A percentile compares a stretch with the other conserved stretches of the same genome.
phyloP scores from a whole-genome alignment of 148 eudicot genomes.

The Rhododendron ovatum region DNA sequence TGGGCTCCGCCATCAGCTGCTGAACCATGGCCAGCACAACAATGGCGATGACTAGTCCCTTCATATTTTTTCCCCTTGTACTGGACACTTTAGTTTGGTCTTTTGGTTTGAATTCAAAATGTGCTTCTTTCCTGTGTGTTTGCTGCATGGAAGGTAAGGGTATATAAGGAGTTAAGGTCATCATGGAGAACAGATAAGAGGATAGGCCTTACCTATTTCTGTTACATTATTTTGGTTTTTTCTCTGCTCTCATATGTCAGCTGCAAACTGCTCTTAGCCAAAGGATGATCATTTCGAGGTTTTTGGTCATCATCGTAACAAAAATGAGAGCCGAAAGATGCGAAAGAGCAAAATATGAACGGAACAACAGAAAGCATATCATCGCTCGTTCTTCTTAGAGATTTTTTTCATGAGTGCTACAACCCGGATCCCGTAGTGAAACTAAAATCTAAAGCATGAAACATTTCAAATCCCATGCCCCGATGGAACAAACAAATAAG shows the following conservation, averaged over 20 bases:
- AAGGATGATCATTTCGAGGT: background rate
- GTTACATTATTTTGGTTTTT: background rate
- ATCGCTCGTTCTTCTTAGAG: background rate
- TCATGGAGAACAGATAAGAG: background rate
- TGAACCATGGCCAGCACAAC: conserved; percentile 7
- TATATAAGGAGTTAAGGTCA: background rate
- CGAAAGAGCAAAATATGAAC: background rate
- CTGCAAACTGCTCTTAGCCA: background rate
- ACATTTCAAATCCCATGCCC: background rate
- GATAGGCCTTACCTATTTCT: background rate
- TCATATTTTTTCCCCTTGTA: conserved; percentile 13
- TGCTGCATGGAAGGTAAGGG: background rate
- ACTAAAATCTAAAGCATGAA: background rate
- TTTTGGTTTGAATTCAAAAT: too few species aligned
- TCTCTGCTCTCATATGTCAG: background rate
- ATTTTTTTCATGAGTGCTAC: background rate
- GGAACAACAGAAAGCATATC: background rate
- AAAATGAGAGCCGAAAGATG: background rate
- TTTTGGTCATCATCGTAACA: background rate
- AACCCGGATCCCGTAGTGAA: background rate
- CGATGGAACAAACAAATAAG: background rate
- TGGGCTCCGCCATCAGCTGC: conserved; percentile 13
- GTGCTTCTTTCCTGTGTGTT: background rate
- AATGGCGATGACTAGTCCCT: background rate
- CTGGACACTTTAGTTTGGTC: background rate